phyloP scores from a whole-genome alignment of 2,329 filamentous ascomycete species.

The Zarea fungicola region DNA sequence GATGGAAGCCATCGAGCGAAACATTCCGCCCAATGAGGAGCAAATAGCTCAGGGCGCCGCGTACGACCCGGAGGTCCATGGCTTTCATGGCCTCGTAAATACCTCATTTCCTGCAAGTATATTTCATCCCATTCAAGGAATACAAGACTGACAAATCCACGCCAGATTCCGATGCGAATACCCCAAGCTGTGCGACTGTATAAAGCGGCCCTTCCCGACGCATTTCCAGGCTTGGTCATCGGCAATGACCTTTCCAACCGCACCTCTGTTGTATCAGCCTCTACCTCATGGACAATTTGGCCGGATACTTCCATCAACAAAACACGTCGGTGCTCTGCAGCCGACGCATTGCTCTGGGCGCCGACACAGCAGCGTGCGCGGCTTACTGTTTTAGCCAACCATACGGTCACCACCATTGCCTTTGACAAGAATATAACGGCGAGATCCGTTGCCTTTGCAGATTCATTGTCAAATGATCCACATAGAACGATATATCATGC shows the following conservation, averaged over 20 bases:
- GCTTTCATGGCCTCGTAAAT: slow-evolving; percentile 18
- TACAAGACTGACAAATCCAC: background rate
- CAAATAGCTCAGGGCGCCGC: slow-evolving; percentile 18
- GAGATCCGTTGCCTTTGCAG: slow-evolving; percentile 7
- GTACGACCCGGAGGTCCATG: slow-evolving; percentile 27
- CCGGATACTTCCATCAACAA: slow-evolving; percentile 15
- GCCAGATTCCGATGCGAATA: slow-evolving; percentile 19
- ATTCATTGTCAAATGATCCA: slow-evolving; percentile 33
- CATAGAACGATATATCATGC: slow-evolving; percentile 33
- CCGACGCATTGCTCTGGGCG: slow-evolving; percentile 28
- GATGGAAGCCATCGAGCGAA: slow-evolving; percentile 19
- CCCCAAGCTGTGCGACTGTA: slow-evolving; percentile 19
- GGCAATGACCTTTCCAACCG: slow-evolving; percentile 21
- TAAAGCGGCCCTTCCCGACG: slow-evolving; percentile 17
- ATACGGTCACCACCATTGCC: slow-evolving; percentile 30
- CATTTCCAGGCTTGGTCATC: slow-evolving; percentile 18
- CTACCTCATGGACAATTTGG: slow-evolving; percentile 22
- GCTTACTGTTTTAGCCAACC: slow-evolving; percentile 22
- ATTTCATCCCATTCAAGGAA: background rate
- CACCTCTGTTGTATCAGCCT: slow-evolving; percentile 19
- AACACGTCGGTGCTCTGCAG: slow-evolving; percentile 20
- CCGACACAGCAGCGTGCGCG: slow-evolving; percentile 25
- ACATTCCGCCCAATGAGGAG: slow-evolving; percentile 16
- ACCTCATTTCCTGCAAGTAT: slow-evolving; percentile 20
- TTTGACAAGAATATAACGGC: slow-evolving; percentile 20